Evolutionary conservation across 495 filamentous ascomycete species (phyloP), one percentile per base, ranked within the genome.

Genomic region (Penicillium paxilli): DNA sequence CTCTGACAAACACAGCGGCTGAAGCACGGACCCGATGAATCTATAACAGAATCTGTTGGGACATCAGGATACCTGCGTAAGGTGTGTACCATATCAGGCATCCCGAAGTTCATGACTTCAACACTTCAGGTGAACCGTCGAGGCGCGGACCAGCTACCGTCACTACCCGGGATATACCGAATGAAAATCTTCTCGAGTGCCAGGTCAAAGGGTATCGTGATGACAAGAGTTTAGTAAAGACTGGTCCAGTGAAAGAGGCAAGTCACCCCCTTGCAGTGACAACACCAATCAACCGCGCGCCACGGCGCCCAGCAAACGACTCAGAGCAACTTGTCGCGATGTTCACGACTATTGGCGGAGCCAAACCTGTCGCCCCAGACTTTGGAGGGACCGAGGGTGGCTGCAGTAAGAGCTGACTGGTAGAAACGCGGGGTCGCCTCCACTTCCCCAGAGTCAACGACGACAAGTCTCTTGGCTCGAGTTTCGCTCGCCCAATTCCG

Each of bases 1-100:
- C 1, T 12, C 35, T 7, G 11, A 35, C 12, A 16, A 42, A n/a
- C 10, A 22, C 19, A 23, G 7, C 5, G 10, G n/a, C 19, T 22
- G 16, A 6, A 9, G 33, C 38, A 41, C 19, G 14, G 38, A 12
- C 38, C 16, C 8, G 1, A 12, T 22, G 4, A 20, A 9, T 23
- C 19, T 19, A 8, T 23, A 11, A 12, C 20, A 14, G 11, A 24
- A 8, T 19, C 17, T 42, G 40, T 24, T 42, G 40, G 20, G 40
- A 11, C 19, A 10, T 24, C 23, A 8, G 23, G 21, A 8, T 42
- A 20, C 24, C 25, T 5, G 24, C n/a, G 5, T 24, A 28, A 30
- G 23, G 23, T 46, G 23, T 46, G 22, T 46, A 46, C 44, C 23
- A 46, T 20, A 46, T 46, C 44, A 46, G 44, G 44, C 23, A 46